Conservation (phyloP, 2,329 filamentous ascomycete species). For the Ophioceras dolichostomum region DNA sequence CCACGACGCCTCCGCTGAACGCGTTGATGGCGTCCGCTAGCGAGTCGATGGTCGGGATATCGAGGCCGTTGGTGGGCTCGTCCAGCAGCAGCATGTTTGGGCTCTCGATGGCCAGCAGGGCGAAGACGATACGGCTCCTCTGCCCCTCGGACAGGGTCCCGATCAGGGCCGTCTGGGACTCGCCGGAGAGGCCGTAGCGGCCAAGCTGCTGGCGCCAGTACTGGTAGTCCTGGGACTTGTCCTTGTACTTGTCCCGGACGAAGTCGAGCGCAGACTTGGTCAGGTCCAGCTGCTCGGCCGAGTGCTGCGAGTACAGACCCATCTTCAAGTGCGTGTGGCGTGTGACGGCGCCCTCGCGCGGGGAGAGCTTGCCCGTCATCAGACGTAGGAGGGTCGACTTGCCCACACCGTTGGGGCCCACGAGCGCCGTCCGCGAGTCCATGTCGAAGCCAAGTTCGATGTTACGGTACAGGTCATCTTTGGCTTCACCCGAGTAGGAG, state of each 20-base stretch:
- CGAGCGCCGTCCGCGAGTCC: slow-evolving; percentile 94
- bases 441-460: slow-evolving; percentile 98
- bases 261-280: slow-evolving; percentile 98
- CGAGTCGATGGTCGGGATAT: slow-evolving; percentile 97
- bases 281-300: slow-evolving; percentile 92
- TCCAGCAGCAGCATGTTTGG: slow-evolving; percentile 98
- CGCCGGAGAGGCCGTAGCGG: slow-evolving; percentile 83
- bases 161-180: slow-evolving; percentile 93
- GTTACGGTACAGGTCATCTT: slow-evolving; percentile 92
- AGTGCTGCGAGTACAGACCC: slow-evolving; percentile 96
- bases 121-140: slow-evolving; percentile 97
- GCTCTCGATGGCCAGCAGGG: slow-evolving; percentile 82
- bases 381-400: slow-evolving; percentile 93
- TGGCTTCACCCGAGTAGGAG: slow-evolving; percentile 81
- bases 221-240: slow-evolving; percentile 92
- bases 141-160: slow-evolving; percentile 96
- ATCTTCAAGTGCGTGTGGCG: slow-evolving; percentile 98
- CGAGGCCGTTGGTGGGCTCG: slow-evolving; percentile 98
- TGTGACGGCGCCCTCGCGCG: slow-evolving; percentile 69
- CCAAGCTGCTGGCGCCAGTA: slow-evolving; percentile 99
- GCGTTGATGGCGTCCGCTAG: slow-evolving; percentile 96
- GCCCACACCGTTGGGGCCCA: slow-evolving; percentile 97
- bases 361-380: slow-evolving; percentile 90
- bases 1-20: slow-evolving; percentile 91
- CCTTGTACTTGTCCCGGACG: slow-evolving; percentile 84